These are phyloP conservation scores for Penicillium hordei DNA, from an alignment of 2,329 filamentous ascomycete genomes.

Conservation along the genomic window DNA sequence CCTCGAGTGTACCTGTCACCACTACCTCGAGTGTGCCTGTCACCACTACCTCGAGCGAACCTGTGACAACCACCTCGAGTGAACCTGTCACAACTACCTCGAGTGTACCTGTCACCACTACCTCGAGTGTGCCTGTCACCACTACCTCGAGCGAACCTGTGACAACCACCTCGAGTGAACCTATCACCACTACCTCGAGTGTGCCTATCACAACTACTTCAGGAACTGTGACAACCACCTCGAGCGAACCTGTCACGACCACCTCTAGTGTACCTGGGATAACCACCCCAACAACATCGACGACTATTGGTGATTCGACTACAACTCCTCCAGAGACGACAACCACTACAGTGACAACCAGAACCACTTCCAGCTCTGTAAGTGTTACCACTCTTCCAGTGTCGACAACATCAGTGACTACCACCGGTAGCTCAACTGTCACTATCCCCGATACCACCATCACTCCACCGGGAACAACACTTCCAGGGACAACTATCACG, in stretches of 20 bases:
- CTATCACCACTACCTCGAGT: too few relatives aligned
- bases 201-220: too few relatives aligned
- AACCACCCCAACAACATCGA: background rate
- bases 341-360: background rate
- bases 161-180: background rate
- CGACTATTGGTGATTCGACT: background rate
- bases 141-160: too few relatives aligned
- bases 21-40: too few relatives aligned
- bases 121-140: background rate
- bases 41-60: background rate
- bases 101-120: background rate
- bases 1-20: background rate
- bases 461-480: background rate
- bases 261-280: background rate
- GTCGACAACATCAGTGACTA: background rate
- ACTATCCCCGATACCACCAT: slow-evolving; percentile 5
- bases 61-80: too few relatives aligned
- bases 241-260: background rate
- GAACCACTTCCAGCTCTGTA: background rate
- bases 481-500: slow-evolving; percentile 10
- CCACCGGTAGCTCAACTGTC: slow-evolving; percentile 2
- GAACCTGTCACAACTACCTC: background rate
- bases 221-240: background rate
- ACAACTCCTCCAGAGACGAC: background rate
- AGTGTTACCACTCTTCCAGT: background rate